phyloP scores from a whole-genome alignment of 345 rosid species.

The Boechera retrofracta region DNA sequence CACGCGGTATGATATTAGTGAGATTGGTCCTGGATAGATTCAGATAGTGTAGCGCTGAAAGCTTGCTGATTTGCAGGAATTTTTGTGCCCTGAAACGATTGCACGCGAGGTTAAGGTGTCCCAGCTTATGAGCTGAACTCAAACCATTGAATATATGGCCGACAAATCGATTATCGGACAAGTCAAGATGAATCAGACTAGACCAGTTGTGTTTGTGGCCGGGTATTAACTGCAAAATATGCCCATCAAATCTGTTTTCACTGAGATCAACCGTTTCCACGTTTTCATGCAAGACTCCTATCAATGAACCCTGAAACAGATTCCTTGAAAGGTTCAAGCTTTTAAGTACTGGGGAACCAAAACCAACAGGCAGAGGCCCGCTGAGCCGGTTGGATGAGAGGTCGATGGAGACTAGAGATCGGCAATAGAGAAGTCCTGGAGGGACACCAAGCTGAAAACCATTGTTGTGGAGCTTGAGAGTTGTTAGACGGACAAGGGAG shows the following conservation, averaged over 20 bases:
- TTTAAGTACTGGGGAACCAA: constrained; percentile 65
- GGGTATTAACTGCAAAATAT: constrained; percentile 74
- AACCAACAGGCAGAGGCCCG: constrained; percentile 71
- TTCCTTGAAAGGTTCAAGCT: constrained; percentile 75
- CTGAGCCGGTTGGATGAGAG: constrained; percentile 71
- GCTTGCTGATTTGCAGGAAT: constrained; percentile 59
- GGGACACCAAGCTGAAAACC: constrained; percentile 68
- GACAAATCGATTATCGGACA: constrained; percentile 78
- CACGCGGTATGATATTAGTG: constrained; percentile 57
- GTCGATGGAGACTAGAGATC: constrained; percentile 62
- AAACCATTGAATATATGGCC: constrained; percentile 66
- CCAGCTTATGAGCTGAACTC: constrained; percentile 62
- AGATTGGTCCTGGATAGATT: constrained; percentile 78
- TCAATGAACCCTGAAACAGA: constrained; percentile 68
- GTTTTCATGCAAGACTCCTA: constrained; percentile 56
- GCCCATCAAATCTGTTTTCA: constrained; percentile 78
- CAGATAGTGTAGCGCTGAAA: constrained; percentile 59
- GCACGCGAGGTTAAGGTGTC: constrained; percentile 74
- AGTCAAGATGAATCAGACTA: constrained; percentile 68
- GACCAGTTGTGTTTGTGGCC: constrained; percentile 61
- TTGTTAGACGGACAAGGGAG: constrained; percentile 57
- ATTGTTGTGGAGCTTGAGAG: constrained; percentile 65
- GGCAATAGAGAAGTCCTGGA: constrained; percentile 57
- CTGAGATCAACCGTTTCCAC: constrained; percentile 74
- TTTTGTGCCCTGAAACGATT: constrained; percentile 66